Evolutionary conservation across 106 monocot species (phyloP).

Genomic region (Chionographis japonica): DNA sequence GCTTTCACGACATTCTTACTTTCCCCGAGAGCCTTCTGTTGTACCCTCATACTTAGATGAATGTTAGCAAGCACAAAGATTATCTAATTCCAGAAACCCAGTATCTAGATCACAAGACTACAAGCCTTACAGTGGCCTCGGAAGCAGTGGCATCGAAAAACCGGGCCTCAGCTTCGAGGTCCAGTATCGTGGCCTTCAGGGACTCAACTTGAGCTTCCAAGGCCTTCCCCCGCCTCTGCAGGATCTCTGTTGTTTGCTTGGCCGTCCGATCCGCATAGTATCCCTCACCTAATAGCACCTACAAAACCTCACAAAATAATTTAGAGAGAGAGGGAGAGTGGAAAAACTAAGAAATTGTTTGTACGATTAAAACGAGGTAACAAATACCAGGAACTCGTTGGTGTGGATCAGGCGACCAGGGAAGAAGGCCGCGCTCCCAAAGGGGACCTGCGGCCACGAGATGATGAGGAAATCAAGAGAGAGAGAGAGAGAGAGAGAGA

Average conservation of each 20-base stretch:
- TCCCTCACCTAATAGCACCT: constrained; percentile 92
- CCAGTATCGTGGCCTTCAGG: constrained; percentile 44
- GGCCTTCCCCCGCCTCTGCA: constrained; percentile 62
- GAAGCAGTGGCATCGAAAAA: constrained; percentile 70
- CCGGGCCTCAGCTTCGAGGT: constrained; percentile 71
- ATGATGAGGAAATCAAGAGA: not conserved
- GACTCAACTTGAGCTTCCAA: constrained; percentile 66
- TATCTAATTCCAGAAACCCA: not conserved
- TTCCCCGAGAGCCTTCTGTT: too few relatives aligned
- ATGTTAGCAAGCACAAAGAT: not conserved
- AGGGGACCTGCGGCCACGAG: constrained; percentile 59
- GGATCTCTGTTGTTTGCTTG: constrained; percentile 80
- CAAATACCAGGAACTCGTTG: constrained; percentile 75
- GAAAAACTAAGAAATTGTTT: not conserved
- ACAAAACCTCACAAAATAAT: constrained; percentile 10
- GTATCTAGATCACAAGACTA: too few relatives aligned
- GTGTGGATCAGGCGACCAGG: constrained; percentile 90
- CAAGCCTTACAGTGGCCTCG: constrained; percentile 65
- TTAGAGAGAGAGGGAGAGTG: not conserved
- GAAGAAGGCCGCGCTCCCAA: constrained; percentile 89
- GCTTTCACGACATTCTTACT: too few relatives aligned
- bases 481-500: not conserved
- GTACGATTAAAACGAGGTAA: not conserved
- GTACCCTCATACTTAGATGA: too few relatives aligned
- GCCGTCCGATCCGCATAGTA: constrained; percentile 81